Evolutionary conservation across 140 eudicot genomes (phyloP).

Genomic region (Oenanthe javanica): DNA sequence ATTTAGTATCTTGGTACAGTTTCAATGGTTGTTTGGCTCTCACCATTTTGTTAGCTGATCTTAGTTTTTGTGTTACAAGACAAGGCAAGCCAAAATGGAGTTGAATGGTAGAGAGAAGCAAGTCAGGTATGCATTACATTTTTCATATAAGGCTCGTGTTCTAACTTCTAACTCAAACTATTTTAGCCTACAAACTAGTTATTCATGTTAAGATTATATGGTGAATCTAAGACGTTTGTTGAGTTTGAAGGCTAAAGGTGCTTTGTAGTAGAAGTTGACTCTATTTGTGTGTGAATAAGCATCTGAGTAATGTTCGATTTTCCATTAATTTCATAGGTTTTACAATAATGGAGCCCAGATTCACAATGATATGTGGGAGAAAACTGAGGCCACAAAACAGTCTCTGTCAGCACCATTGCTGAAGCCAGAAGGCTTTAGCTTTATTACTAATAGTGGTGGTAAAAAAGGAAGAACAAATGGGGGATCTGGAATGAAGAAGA

Average conservation of each 20-base stretch:
- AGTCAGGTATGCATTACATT: constrained; percentile 34
- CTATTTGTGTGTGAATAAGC: too few relatives aligned
- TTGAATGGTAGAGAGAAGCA: constrained; percentile 46
- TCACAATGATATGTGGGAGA: constrained; percentile 47
- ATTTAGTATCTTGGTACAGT: not conserved
- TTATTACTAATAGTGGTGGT: constrained; percentile 13
- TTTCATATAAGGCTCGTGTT: not conserved
- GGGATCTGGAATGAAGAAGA: constrained; percentile 15
- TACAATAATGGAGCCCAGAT: constrained; percentile 46
- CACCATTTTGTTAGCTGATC: not conserved
- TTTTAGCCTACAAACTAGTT: not conserved
- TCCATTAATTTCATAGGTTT: constrained; percentile 32
- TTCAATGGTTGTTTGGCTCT: constrained; percentile 8
- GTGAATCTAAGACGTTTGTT: not conserved
- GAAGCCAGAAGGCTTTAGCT: constrained; percentile 9
- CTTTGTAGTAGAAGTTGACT: not conserved
- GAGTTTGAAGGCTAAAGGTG: not conserved
- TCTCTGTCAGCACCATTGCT: constrained; percentile 35
- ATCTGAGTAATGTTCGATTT: not conserved
- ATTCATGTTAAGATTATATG: not conserved
- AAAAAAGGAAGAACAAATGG: constrained; percentile 23
- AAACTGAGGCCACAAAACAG: constrained; percentile 18
- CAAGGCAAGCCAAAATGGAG: constrained; percentile 28
- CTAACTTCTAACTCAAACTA: not conserved
- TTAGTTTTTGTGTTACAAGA: not conserved